phyloP scores from a whole-genome alignment of 2,329 filamentous ascomycete species.

The Paramyrothecium roridum region DNA sequence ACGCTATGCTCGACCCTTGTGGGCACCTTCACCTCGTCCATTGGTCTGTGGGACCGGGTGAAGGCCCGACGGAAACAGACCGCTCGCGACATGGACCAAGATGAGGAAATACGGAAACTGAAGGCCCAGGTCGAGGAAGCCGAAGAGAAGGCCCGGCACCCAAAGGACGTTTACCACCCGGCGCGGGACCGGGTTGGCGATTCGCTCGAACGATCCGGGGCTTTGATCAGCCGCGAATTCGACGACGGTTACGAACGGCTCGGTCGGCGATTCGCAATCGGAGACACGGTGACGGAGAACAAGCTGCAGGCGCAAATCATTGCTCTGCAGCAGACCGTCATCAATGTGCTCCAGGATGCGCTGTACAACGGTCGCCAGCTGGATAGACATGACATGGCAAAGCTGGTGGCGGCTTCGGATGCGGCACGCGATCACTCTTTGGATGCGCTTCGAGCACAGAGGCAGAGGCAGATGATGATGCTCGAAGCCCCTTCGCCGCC shows the following conservation, averaged over 20 bases:
- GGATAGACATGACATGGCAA: conserved; percentile 15
- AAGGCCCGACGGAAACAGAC: conserved; percentile 17
- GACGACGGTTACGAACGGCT: conserved; percentile 17
- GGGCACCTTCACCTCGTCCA: conserved; percentile 20
- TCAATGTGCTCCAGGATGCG: conserved; percentile 18
- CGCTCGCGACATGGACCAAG: conserved; percentile 16
- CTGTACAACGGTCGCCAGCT: conserved; percentile 14
- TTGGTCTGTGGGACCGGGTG: conserved; percentile 20
- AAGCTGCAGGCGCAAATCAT: conserved; percentile 20
- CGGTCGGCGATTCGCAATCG: conserved; percentile 15
- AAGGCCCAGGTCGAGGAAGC: conserved; percentile 11
- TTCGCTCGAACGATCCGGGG: conserved; percentile 15
- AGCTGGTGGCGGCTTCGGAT: conserved; percentile 17
- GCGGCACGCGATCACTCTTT: conserved; percentile 16
- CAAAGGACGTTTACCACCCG: neutral
- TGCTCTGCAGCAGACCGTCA: conserved; percentile 19
- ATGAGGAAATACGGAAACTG: conserved; percentile 20
- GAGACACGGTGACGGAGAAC: conserved; percentile 19
- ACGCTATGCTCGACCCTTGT: conserved; percentile 19
- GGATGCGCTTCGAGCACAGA: conserved; percentile 15
- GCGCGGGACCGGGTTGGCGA: conserved; percentile 12
- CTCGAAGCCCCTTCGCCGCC: conserved; percentile 1
- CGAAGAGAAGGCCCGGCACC: neutral
- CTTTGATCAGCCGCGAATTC: conserved; percentile 19
- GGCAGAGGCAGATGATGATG: conserved; percentile 11